A percentile compares a stretch with the other conserved stretches of the same genome.
These are phyloP conservation scores for Gentiana macrophylla DNA, from an alignment of 257 asterid species.

Conservation along the genomic window DNA sequence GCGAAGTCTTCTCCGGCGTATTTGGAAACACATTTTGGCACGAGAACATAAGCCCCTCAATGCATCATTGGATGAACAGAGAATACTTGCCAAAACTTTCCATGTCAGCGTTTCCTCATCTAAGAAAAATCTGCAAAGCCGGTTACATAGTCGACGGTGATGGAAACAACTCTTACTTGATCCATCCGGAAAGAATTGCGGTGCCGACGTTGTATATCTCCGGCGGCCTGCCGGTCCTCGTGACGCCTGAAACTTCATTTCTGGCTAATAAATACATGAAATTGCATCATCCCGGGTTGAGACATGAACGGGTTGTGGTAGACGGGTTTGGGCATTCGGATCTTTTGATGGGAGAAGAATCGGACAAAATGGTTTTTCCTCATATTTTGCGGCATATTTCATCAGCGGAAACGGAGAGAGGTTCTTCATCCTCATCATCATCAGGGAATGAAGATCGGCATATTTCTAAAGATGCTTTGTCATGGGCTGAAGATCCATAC, in stretches of 20 bases:
- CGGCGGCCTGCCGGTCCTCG: constrained; percentile 34
- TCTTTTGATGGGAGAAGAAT: constrained; percentile 41
- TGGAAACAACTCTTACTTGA: constrained; percentile 29
- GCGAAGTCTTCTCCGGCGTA: constrained; percentile 47
- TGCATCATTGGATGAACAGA: constrained; percentile 39
- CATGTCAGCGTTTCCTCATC: constrained; percentile 50
- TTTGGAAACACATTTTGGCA: constrained; percentile 53
- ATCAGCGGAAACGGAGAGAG: constrained; percentile 26
- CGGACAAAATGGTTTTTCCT: constrained; percentile 26
- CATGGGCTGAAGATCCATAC: constrained; percentile 35
- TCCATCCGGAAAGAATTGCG: constrained; percentile 43
- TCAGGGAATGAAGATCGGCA: background rate
- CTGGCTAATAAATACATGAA: constrained; percentile 48
- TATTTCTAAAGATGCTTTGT: constrained; percentile 19
- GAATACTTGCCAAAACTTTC: constrained; percentile 22
- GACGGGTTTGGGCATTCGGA: constrained; percentile 54
- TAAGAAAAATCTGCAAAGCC: constrained; percentile 31
- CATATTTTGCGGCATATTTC: constrained; percentile 27
- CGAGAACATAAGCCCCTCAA: constrained; percentile 26
- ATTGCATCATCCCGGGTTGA: constrained; percentile 40
- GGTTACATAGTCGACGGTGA: constrained; percentile 36
- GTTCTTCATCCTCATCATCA: background rate
- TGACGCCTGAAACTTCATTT: constrained; percentile 37
- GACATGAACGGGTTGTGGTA: constrained; percentile 38
- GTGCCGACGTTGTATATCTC: constrained; percentile 39